phyloP scores from a whole-genome alignment of 192 early-diverging fungal species.

The Coemansia sp. region DNA sequence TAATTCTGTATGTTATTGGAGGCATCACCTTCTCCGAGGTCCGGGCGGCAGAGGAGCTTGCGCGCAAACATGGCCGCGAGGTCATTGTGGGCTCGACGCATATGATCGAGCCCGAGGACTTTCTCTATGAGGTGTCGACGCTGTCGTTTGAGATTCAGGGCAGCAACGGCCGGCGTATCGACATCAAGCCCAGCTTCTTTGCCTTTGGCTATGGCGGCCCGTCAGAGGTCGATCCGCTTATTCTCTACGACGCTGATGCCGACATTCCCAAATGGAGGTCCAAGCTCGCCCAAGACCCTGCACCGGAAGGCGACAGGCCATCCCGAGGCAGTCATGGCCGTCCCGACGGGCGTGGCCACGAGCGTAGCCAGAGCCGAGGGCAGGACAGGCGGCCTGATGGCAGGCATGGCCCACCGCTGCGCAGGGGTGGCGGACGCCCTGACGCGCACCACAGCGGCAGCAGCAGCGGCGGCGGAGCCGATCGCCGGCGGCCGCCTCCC shows the following conservation, averaged over 20 bases:
- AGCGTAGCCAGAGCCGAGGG: conserved; percentile 17
- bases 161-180: conserved; percentile 16
- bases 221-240: conserved; percentile 32
- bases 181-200: conserved; percentile 35
- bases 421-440: neutral
- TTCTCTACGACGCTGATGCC: conserved; percentile 18
- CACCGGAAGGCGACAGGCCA: neutral
- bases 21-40: conserved; percentile 45
- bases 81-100: conserved; percentile 46
- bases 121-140: conserved; percentile 37
- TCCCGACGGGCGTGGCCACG: neutral
- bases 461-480: conserved; percentile 8
- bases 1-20: conserved; percentile 48
- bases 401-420: conserved; percentile 6
- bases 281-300: conserved; percentile 2
- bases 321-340: neutral
- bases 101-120: conserved; percentile 38
- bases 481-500: neutral
- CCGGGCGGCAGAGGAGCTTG: conserved; percentile 44
- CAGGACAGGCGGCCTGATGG: conserved; percentile 11
- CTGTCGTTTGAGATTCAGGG: conserved; percentile 42
- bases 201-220: conserved; percentile 41
- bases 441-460: conserved; percentile 12
- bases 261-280: conserved; percentile 19
- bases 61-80: conserved; percentile 39